Base-by-base conservation (phyloP, 148 eudicot species). In the Vaccinium vitisidaea region DNA sequence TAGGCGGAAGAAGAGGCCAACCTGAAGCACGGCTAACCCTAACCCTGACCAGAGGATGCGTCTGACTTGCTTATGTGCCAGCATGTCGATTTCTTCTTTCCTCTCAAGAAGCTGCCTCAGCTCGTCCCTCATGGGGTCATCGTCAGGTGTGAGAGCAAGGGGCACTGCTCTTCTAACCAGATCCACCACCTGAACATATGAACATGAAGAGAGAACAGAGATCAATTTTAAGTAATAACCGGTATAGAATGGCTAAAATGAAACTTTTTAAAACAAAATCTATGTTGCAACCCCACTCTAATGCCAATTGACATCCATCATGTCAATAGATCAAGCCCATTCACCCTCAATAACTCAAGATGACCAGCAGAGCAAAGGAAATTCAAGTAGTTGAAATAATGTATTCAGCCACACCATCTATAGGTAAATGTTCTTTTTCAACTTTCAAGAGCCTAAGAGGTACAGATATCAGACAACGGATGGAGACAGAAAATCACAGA, bases 21-120 rank as follows among this genome's bases (percentile, higher is more conserved):
- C 93, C 75, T 94, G 98, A 10, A 85, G 27, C 52, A 94, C n/a
- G 69, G 91, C 85, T 52, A 92, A 36, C 8, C 94, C 98, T 10
- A 94, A 88, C 46, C 99, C 99, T 4, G 94, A 84, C 99, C 99
- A 96, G 58, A 96, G 89, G 25, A 96, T 89, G 13, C 90, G 76
- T 36, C 98, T 92, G 55, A 94, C 99, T 77, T 96, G 99, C 89
- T 82, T 96, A 87, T 93, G 97, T 5, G 99, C 99, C 79, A 91
- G 88, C 88, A 56, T 83, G 85, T 96, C 99, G 1, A 96, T 90
- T 83, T 93, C 88, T 67, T 89, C 91, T 89, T 94, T 95, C 87
- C 85, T 87, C 50, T 90, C 96, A 80, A 89, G 92, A 77, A 96
- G 90, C 84, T 77, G 85, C 86, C 84, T 88, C 76, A 94, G 88